Evolutionary conservation across 352 stramenopile species (phyloP).

Genomic region (Salisapilia sapeloensis): DNA sequence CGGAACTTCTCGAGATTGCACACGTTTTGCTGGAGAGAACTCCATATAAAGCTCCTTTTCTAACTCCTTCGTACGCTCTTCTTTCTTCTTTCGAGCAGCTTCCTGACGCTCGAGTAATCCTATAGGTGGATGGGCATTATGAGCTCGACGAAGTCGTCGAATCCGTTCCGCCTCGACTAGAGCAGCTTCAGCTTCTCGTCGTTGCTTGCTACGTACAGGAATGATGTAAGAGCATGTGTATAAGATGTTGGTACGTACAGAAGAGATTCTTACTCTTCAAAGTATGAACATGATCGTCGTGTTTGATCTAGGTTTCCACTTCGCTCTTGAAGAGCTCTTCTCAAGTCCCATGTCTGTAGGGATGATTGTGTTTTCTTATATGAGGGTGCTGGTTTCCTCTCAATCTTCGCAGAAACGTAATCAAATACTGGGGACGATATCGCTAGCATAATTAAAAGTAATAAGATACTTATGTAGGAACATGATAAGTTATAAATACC

Average conservation of each 20-base stretch:
- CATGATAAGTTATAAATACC: too few relatives aligned
- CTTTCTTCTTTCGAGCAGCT: constrained; percentile 14
- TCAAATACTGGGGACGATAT: too few relatives aligned
- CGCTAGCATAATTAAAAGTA: too few relatives aligned
- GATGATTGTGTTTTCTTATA: too few relatives aligned
- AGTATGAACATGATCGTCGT: constrained; percentile 25
- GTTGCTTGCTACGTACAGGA: constrained; percentile 16
- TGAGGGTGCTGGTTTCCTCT: too few relatives aligned
- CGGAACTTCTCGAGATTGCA: constrained; percentile 29
- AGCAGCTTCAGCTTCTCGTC: constrained; percentile 14
- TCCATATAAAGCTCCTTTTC: constrained; percentile 18
- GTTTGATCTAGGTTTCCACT: constrained; percentile 9
- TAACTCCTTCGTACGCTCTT: constrained; percentile 14
- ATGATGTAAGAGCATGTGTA: not conserved
- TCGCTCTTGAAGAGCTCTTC: too few relatives aligned
- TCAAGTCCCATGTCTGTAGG: too few relatives aligned
- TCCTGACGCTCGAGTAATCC: constrained; percentile 38
- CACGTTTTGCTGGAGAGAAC: constrained; percentile 14
- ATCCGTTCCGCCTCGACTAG: constrained; percentile 7
- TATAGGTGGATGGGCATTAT: constrained; percentile 19
- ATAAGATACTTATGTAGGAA: too few relatives aligned
- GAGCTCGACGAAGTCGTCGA: constrained; percentile 20
- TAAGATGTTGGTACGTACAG: not conserved
- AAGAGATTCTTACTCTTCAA: constrained; percentile 14
- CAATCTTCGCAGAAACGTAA: too few relatives aligned